Evolutionary conservation across 495 filamentous ascomycete genomes (phyloP), one percentile per base, ranked within the genome.

Genomic region (Podospora pseudoanserina): DNA sequence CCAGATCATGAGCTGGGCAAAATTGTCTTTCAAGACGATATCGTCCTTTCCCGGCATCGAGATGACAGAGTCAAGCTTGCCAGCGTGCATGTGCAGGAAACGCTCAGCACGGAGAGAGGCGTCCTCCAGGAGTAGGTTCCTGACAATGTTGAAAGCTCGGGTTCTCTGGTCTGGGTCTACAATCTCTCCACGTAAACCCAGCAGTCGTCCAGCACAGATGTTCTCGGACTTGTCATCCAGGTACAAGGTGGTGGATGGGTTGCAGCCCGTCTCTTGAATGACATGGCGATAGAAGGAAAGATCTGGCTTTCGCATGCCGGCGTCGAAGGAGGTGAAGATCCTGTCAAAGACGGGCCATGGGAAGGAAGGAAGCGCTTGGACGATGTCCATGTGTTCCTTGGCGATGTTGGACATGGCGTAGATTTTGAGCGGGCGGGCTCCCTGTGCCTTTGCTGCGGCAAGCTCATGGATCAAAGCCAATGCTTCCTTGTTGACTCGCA

Each of bases 221-320:
- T 76, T 76, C 13, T 70, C 72, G 2, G 58, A 49, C 16, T 39
- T 49, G 20, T 73, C 72, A 56, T 76, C 72, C 23, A 74, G 54
- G 63, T 73, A 71, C 49, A 76, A 39, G 13, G 72, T 63, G 18
- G 72, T 56, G 26, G 58, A 57, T 11, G 72, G 68, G 19, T 63
- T 57, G 19, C 67, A 5, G 19, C 70, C 69, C n/a, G 64, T 73
- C 19, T 70, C 4, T 0, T 74, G 4, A 6, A 76, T 64, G 2
- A 71, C 65, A 60, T 69, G 63, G 39, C 62, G 67, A 34, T 74
- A 76, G 64, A 71, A 73, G 20, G 70, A 70, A 34, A 74, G 28
- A 28, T 74, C 70, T n/a, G 74, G 74, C 49, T 76, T 76, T 30
- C 72, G 65, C 74, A 73, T 74, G 18, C 74, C 74, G 7, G 66